Evolutionary conservation across 306 rosid species (phyloP).

Genomic region (Trichosanthes truncata): DNA sequence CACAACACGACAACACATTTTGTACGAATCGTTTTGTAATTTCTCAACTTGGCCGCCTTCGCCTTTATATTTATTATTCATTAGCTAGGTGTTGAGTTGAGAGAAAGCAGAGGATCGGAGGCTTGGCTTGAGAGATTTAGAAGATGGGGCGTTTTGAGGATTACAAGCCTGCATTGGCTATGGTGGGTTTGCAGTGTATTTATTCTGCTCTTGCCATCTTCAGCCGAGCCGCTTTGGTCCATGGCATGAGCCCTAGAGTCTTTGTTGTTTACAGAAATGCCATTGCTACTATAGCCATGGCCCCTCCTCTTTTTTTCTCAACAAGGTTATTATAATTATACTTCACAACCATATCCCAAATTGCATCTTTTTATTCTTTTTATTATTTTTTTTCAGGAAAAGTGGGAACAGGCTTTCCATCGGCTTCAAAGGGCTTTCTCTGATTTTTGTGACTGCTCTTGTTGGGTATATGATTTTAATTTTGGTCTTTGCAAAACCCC

Average conservation of each 20-base stretch:
- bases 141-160: constrained; percentile 18
- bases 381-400: constrained; percentile 15
- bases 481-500: not conserved
- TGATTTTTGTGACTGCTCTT: constrained; percentile 35
- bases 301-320: constrained; percentile 34
- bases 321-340: constrained; percentile 7
- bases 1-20: not conserved
- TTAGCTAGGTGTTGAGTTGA: not conserved
- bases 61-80: not conserved
- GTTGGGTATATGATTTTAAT: constrained; percentile 28
- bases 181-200: constrained; percentile 29
- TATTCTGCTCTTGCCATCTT: constrained; percentile 26
- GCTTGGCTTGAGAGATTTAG: not conserved
- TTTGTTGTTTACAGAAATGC: constrained; percentile 39
- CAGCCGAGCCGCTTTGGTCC: constrained; percentile 25
- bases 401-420: constrained; percentile 20
- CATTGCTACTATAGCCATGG: constrained; percentile 36
- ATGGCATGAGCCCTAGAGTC: constrained; percentile 50
- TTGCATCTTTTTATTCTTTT: too few relatives aligned
- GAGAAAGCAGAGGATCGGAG: not conserved
- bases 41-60: not conserved
- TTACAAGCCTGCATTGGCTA: constrained; percentile 31
- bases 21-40: not conserved
- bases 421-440: constrained; percentile 27
- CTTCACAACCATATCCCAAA: not conserved